Conservation (phyloP, 2,329 filamentous ascomycete genomes). For the Fusarium tupiense region DNA sequence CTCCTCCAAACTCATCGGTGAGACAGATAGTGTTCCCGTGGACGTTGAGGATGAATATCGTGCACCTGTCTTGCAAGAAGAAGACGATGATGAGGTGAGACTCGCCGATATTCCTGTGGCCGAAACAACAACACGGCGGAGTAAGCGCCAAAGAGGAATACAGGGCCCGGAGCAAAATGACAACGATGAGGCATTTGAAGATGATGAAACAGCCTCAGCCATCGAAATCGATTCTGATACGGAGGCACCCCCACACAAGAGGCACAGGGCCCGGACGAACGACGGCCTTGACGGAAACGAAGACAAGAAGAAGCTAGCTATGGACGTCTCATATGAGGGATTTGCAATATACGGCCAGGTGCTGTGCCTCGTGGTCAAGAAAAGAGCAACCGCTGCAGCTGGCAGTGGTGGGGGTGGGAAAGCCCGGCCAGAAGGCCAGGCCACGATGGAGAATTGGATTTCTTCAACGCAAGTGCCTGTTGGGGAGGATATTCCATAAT, state of each 20-base stretch:
- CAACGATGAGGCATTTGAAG: slow-evolving; percentile 43
- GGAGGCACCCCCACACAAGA: slow-evolving; percentile 58
- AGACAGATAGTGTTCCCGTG: slow-evolving; percentile 62
- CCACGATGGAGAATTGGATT: slow-evolving; percentile 87
- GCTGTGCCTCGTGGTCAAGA: slow-evolving; percentile 87
- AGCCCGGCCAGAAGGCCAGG: slow-evolving; percentile 62
- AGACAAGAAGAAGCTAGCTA: slow-evolving; percentile 90
- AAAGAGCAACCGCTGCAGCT: slow-evolving; percentile 57
- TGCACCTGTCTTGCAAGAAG: slow-evolving; percentile 59
- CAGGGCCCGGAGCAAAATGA: slow-evolving; percentile 46
- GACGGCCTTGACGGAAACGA: slow-evolving; percentile 55
- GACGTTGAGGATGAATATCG: slow-evolving; percentile 59
- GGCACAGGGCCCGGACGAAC: slow-evolving; percentile 49
- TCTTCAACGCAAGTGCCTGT: slow-evolving; percentile 75
- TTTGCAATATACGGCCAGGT: slow-evolving; percentile 96
- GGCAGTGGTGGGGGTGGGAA: slow-evolving; percentile 40
- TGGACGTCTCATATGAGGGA: slow-evolving; percentile 91
- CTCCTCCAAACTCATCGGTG: slow-evolving; percentile 68
- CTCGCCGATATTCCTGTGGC: slow-evolving; percentile 50
- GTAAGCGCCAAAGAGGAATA: slow-evolving; percentile 45
- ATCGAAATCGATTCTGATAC: slow-evolving; percentile 53
- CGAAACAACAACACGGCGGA: slow-evolving; percentile 28
- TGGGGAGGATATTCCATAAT: slow-evolving; percentile 48
- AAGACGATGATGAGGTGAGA: slow-evolving; percentile 49
- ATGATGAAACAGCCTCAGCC: slow-evolving; percentile 49